Base-by-base conservation (phyloP, 441 rosid genomes). In the Geranium incanum region DNA sequence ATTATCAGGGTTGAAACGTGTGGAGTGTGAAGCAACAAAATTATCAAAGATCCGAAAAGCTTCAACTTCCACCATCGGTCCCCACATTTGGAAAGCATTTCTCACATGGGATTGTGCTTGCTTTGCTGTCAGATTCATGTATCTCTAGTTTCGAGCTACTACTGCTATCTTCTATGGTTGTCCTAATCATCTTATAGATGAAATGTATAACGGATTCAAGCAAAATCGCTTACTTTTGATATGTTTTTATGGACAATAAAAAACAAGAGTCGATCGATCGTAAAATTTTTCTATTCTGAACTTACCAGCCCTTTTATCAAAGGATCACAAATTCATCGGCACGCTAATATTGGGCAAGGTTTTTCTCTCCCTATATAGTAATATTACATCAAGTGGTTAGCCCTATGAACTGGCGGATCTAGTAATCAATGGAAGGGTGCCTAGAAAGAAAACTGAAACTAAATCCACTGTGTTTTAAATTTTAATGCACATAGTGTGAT, bases 361-460 rank as follows among this genome's bases (percentile, higher is more conserved):
- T 28, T 28, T 28, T 28, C 3, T 28, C 33, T 71, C 66, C 63
- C 78, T 73, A 70, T 70, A 74, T 74, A 69, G 69, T 70, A 75
- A 74, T 67, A 84, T 73, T 74, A 80, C 85, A 68, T 77, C 67
- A 71, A 73, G 60, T 62, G 83, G 50, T 84, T 77, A 78, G 87
- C 74, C 72, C 71, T 78, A 77, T 50, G 68, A 77, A 74, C 21
- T 60, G 68, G 73, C 69, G n/a, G 71, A 28, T 66, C 68, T 57
- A 57, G 70, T 70, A 55, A 77, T 64, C 78, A 79, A 72, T 15
- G 67, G 76, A 71, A 67, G 55, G 68, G 66, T 67, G 78, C 59
- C 75, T 59, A 69, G 70, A 72, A 45, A 68, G 69, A 70, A 76
- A 76, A 77, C 33, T 65, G 39, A 63, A 75, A 76, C 68, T 75